Evolutionary conservation across 2,329 filamentous ascomycete genomes (phyloP).

Genomic region (Chrysoporthe deuterocubensis): DNA sequence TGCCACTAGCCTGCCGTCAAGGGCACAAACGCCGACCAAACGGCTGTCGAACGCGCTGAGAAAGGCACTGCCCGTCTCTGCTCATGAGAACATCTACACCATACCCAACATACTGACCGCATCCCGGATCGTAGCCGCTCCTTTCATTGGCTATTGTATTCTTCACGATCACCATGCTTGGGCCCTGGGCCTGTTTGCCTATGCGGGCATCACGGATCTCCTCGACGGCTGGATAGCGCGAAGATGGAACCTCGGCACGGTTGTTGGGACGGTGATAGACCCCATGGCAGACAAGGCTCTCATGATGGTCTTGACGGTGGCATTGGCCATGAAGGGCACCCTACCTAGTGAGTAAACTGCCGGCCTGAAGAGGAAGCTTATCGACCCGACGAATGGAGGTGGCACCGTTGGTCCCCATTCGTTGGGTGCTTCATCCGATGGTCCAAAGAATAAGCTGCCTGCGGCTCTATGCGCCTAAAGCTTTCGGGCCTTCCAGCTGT

Average conservation of each 20-base stretch:
- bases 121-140: slow-evolving; percentile 80
- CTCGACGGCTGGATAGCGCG: slow-evolving; percentile 94
- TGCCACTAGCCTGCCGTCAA: slow-evolving; percentile 19
- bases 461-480: background rate
- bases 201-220: slow-evolving; percentile 88
- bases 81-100: slow-evolving; percentile 93
- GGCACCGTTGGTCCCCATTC: background rate
- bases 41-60: slow-evolving; percentile 24
- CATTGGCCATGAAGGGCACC: slow-evolving; percentile 79
- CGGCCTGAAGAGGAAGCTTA: background rate
- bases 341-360: slow-evolving; percentile 69
- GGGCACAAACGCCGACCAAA: slow-evolving; percentile 4
- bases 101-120: slow-evolving; percentile 93
- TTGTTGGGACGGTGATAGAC: slow-evolving; percentile 92
- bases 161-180: slow-evolving; percentile 78
- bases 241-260: slow-evolving; percentile 84
- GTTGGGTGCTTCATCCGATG: slow-evolving; percentile 13
- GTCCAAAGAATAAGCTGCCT: background rate
- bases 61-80: slow-evolving; percentile 31
- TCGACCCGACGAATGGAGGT: background rate
- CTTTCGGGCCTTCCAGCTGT: background rate
- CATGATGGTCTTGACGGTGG: slow-evolving; percentile 91
- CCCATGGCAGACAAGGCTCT: slow-evolving; percentile 96
- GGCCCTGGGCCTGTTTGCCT: slow-evolving; percentile 85
- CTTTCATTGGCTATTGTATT: slow-evolving; percentile 85